Percentiles rank a stretch among this genome's conserved stretches.
phyloP scores from a whole-genome alignment of 2,329 filamentous ascomycete genomes.

The Lasiodiplodia gonubiensis region DNA sequence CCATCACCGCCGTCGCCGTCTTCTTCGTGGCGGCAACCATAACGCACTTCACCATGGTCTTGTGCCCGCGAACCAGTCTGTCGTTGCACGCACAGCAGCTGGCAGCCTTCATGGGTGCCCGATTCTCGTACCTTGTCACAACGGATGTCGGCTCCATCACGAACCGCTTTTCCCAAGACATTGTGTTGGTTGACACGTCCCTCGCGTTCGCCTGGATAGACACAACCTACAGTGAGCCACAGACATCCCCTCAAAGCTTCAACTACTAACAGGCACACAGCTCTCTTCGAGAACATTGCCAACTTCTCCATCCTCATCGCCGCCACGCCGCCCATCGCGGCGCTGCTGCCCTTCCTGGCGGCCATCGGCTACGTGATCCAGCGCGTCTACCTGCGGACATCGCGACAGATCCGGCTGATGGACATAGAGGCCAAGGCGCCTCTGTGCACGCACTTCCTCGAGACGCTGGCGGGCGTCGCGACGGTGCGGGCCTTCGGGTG shows the following conservation, averaged over 20 bases:
- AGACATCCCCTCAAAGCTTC: not conserved
- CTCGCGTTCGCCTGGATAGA: conserved; percentile 45
- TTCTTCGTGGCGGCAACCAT: not conserved
- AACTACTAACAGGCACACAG: not conserved
- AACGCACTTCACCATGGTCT: conserved; percentile 8
- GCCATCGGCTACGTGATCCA: conserved; percentile 50
- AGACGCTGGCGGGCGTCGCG: conserved; percentile 55
- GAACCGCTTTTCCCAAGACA: conserved; percentile 58
- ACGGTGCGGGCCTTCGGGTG: conserved; percentile 61
- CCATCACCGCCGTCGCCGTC: conserved; percentile 14
- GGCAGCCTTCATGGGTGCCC: conserved; percentile 36
- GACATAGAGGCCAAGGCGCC: conserved; percentile 60
- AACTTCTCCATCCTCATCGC: conserved; percentile 42
- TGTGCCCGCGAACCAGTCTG: not conserved
- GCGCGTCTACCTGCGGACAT: conserved; percentile 55
- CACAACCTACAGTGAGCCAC: conserved; percentile 29
- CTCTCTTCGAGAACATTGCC: not conserved
- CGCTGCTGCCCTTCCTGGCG: conserved; percentile 47
- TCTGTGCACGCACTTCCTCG: conserved; percentile 59
- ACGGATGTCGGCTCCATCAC: conserved; percentile 53
- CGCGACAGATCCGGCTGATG: conserved; percentile 56
- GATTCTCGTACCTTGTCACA: conserved; percentile 51
- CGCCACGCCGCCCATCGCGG: conserved; percentile 47
- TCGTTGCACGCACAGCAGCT: conserved; percentile 2
- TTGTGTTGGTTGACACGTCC: conserved; percentile 54